Base-by-base conservation (phyloP, 768 basidiomycete genomes). In the Mycena rebaudengoi region DNA sequence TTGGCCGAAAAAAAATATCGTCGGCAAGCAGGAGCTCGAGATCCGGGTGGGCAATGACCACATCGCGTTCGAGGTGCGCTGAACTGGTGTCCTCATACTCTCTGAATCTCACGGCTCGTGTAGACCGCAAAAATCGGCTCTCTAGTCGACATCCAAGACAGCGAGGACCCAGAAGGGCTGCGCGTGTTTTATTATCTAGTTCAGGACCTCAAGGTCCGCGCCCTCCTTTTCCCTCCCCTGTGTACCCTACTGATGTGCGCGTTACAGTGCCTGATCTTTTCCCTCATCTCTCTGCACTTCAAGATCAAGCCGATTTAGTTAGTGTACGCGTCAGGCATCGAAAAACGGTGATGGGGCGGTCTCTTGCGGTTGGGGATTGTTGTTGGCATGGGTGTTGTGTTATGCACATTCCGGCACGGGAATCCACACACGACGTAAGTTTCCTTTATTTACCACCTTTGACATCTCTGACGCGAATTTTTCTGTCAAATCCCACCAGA, bases 1-100 rank as follows among this genome's bases (percentile, higher is more conserved):
- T 71, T 99, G 98, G 98, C 98, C 98, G 5, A 98, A 98, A 81
- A 98, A 98, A 83, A 97, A 97, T 76, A 96, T 98, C 29, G 96
- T 98, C 26, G 98, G 98, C 46, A 96, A 97, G 80, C 98, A 99
- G 76, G 97, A 99, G 78, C 85, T 99, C 37, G 98, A 99, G 78
- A 94, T 99, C 60, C 88, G 95, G 52, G 75, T 98, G 49, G 96
- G 96, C 32, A 95, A 90, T 70, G 94, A 98, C 70, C 98, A 99
- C 73, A 98, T 99, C 60, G 90, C 95, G 3, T 99, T 99, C 66
- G 96, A 99, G 85, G 96, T 96, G 46, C 53, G 87, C 75, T 2
- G 14, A 26, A 29, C 44, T 52, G 20, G 5, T 20, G 1, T 26
- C 26, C 50, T 37, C n/a, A 21, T 28, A 20, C 51, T 35, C 26